Base-by-base conservation (phyloP, 306 rosid species). In the Glycine tomentella region DNA sequence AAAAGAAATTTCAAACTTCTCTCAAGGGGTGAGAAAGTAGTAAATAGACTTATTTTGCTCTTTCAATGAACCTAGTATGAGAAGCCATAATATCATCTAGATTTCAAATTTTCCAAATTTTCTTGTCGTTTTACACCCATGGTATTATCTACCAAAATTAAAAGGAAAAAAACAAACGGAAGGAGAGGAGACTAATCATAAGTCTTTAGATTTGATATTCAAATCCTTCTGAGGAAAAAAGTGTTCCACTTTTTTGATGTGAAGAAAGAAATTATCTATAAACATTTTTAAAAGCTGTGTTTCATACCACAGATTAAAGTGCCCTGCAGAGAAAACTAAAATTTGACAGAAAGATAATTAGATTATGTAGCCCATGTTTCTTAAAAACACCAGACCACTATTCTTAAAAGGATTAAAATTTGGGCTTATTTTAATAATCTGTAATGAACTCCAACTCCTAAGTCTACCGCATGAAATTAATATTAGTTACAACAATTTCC, bases 31-130 rank as follows among this genome's bases (percentile, higher is more conserved):
- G 33, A 40, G 12, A 20, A 13, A 4, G 36, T 14, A 33, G 25
- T 76, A 36, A 77, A 49, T 17, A 20, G 62, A 61, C 63, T 10
- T 71, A 4, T 49, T 62, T 20, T 40, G 2, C 31, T 25, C 31
- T 25, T 25, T 25, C 31, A 25, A 25, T 25, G 74, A 80, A 62
- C 65, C 12, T 17, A 14, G 79, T 17, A 8, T 12, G 15, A 63
- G 65, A 72, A 61, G 20, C 69, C 38, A 69, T 7, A 55, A 45
- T 78, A 44, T 58, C 36, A 48, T n/a, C 36, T 69, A 59, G 33
- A 33, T 70, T 44, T 78, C 44, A 40, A 40, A 3, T 40, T 40
- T 40, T 40, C 25, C 3, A 57, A 9, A 11, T 51, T 52, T 9
- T 77, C 9, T 34, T 0, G n/a, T 5, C 13, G 4, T 11, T 40